Base-by-base conservation (phyloP, 768 basidiomycete species). In the Panellus pusillus region DNA sequence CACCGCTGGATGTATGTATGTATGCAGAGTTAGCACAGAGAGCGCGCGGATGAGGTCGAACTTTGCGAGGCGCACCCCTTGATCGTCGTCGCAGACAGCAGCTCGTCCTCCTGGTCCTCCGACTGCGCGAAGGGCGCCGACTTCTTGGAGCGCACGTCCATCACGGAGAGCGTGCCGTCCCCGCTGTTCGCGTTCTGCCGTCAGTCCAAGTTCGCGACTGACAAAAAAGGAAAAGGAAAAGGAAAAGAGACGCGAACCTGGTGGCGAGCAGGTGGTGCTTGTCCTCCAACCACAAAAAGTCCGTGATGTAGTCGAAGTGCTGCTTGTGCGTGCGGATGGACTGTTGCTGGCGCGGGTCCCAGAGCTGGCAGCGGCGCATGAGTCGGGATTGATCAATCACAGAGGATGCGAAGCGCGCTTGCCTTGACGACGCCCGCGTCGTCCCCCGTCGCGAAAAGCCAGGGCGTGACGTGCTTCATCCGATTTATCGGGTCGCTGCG, bases 31-130 rank as follows among this genome's bases (percentile, higher is more conserved):
- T n/a, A n/a, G n/a, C n/a, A n/a, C n/a, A n/a, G n/a, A n/a, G n/a
- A n/a, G n/a, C n/a, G n/a, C n/a, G n/a, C n/a, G n/a, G n/a, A n/a
- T n/a, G n/a, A n/a, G n/a, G n/a, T n/a, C n/a, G n/a, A n/a, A n/a
- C n/a, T n/a, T n/a, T n/a, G n/a, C n/a, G n/a, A n/a, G n/a, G n/a
- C n/a, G 28, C 64, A 89, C 87, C 85, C 82, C 75, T 89, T 91
- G 68, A 98, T 93, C 14, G 91, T 69, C 29, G 88, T 84, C 40
- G 93, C 82, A 6, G 91, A 92, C 9, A 98, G 76, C 40, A 97
- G 73, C 64, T 98, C 95, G 66, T 98, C 95, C 64, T 97, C 95
- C 67, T 98, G 95, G 72, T 96, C 91, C 66, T 96, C 94, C 14
- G 93, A 96, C 49, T 93, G 89, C 1, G 87, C 87, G 54, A 90